Percentiles rank a stretch among this genome's conserved stretches.
Evolutionary conservation across 306 rosid species (phyloP).

Genomic region (Neltuma alba): DNA sequence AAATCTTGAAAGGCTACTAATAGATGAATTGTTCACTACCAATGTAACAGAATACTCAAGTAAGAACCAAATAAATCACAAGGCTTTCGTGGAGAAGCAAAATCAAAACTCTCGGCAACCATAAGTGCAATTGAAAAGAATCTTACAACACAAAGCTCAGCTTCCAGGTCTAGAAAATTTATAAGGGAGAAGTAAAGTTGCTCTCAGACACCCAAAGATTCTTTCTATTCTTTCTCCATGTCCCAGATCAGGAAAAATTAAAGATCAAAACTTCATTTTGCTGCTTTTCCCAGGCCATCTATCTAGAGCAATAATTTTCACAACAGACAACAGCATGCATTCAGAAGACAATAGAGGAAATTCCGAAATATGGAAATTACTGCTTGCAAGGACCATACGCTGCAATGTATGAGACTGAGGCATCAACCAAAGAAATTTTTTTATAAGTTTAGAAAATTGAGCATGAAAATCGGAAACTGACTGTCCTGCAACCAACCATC

Average conservation of each 20-base stretch:
- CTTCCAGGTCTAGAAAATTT: not conserved
- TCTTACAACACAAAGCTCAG: conserved; percentile 14
- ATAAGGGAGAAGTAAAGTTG: not conserved
- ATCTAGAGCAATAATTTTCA: conserved; percentile 27
- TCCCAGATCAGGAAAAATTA: conserved; percentile 38
- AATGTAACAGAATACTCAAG: conserved; percentile 47
- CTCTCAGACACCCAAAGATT: conserved; percentile 26
- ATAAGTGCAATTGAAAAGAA: conserved; percentile 2
- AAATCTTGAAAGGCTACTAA: conserved; percentile 20
- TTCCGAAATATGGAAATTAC: conserved; percentile 16
- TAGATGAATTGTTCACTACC: conserved; percentile 29
- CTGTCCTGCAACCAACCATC: conserved; percentile 36
- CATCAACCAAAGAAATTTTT: conserved; percentile 27
- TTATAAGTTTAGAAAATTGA: conserved; percentile 33
- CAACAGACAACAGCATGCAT: conserved; percentile 21
- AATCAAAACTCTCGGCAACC: not conserved
- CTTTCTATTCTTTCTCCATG: conserved; percentile 7
- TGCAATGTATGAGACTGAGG: conserved; percentile 36
- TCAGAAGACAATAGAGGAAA: not conserved
- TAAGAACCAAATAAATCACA: conserved; percentile 3
- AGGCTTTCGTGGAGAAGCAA: not conserved
- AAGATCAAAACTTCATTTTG: conserved; percentile 35
- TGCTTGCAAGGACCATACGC: conserved; percentile 37
- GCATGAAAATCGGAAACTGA: conserved; percentile 38
- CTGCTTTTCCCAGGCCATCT: conserved; percentile 20